Base-by-base conservation (phyloP, 208 protist genomes). In the Phytomonas francai region DNA sequence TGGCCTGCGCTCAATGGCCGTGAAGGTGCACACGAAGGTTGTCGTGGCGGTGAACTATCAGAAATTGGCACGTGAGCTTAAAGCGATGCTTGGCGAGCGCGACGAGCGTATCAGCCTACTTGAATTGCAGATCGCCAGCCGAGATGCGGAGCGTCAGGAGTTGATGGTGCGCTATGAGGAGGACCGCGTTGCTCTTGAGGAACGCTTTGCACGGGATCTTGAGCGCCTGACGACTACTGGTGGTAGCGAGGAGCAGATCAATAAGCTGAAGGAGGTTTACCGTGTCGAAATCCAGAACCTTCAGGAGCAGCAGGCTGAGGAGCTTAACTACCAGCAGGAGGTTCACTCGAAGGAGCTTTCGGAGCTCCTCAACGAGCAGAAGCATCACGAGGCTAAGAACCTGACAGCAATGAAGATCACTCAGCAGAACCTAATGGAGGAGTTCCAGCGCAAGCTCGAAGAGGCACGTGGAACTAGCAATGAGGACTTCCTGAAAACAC, bases 401-500 rank as follows among this genome's bases (percentile, higher is more conserved):
- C 71, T 86, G 28, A 81, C 81, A 45, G 85, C 80, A 71, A 94
- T 91, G 85, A 83, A 84, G 62, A 68, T 94, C 22, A 82, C 82
- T 0, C 85, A 85, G 65, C 85, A 94, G 71, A 72, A 79, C 4
- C 76, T 92, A 33, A 85, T 94, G 61, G 88, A 91, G 64, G 88
- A 94, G 60, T 94, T 94, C 71, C 85, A 94, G 74, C 78, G 74
- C 29, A 94, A 94, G 69, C 81, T 94, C 2, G 84, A 91, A 25
- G 74, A 63, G 36, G 84, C 85, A 7, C 85, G 88, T 30, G 85
- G 81, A 14, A 84, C 84, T 56, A 90, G 77, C 45, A 92, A 94
- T 71, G 88, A 90, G 19, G 88, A 94, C 39, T 77, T 94, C 27
- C 59, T 94, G 28, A 73, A 71, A 5, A 75, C 82, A 3, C 73